Base-by-base conservation (phyloP, 2,329 filamentous ascomycete genomes). In the Pseudonectria foliicola region DNA sequence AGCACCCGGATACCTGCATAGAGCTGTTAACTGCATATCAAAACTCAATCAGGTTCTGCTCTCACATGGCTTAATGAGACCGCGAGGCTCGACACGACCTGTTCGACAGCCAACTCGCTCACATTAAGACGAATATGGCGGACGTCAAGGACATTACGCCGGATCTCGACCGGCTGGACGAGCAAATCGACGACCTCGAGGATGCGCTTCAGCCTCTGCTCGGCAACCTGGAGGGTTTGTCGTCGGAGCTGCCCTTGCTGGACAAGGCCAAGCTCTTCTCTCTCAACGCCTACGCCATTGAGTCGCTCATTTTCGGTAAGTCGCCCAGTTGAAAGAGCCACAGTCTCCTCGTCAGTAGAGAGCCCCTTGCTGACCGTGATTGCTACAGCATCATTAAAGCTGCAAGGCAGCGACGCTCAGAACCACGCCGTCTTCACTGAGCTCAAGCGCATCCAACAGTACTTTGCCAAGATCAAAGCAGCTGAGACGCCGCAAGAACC, bases 211-310 rank as follows among this genome's bases (percentile, higher is more conserved):
- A 75, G 43, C 87, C 90, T n/a, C 66, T 96, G 6, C 64, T 94
- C 16, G 67, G 70, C 25, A 71, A 71, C 32, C 64, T 95, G 28
- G 68, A 77, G 33, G 76, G 81, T 27, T 75, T 77, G 37, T 78
- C 86, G 5, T 80, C 78, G 36, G 87, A 87, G 55, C 71, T 96
- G 18, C 89, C 90, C 2, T 71, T 96, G n/a, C 72, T 98, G 41
- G 90, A 96, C 67, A 89, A 87, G 65, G 88, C 92, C 7, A 95
- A 96, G 64, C 78, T 95, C 40, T 87, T 93, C 56, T 81, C 92
- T n/a, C 70, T 94, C 13, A 72, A 82, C 33, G 83, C 87, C 13
- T 98, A 96, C 59, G 76, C 89, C 0, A 81, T 98, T 44, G 90
- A 96, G 55, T 93, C 89, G 1, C 67, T 95, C 8, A 66, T 98